Percentiles rank a stretch among this genome's conserved stretches.
These are phyloP conservation scores for Dryas alaskensis DNA, from an alignment of 306 rosid species.

Conservation along the genomic window DNA sequence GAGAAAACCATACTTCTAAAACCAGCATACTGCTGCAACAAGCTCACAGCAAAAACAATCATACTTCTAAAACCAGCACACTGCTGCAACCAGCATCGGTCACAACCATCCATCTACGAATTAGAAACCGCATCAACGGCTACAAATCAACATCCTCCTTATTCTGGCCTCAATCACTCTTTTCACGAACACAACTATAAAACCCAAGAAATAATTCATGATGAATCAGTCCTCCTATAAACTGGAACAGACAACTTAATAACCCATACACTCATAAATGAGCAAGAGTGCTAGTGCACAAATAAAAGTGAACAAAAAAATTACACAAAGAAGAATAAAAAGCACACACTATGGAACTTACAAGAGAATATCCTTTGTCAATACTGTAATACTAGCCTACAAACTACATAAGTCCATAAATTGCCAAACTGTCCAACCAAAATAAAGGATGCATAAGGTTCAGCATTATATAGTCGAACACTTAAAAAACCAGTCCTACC, in stretches of 20 bases:
- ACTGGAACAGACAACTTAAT: slow-evolving; percentile 15
- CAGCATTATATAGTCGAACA: slow-evolving; percentile 41
- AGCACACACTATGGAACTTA: slow-evolving; percentile 5
- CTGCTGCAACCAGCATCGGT: slow-evolving; percentile 71
- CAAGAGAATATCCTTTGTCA: slow-evolving; percentile 18
- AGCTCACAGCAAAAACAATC: slow-evolving; percentile 59
- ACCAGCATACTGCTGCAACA: slow-evolving; percentile 61
- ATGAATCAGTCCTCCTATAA: slow-evolving; percentile 38
- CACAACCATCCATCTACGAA: slow-evolving; percentile 67
- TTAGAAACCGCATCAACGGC: slow-evolving; percentile 70
- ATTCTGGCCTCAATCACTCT: slow-evolving; percentile 56
- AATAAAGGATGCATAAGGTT: slow-evolving; percentile 28
- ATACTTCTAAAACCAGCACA: slow-evolving; percentile 62
- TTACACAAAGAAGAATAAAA: neutral
- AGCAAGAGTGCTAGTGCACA: slow-evolving; percentile 14
- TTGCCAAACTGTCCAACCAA: slow-evolving; percentile 22
- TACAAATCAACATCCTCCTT: slow-evolving; percentile 57
- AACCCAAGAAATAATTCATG: slow-evolving; percentile 64
- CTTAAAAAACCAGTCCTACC: slow-evolving; percentile 55
- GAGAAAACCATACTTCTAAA: slow-evolving; percentile 49
- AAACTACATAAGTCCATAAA: slow-evolving; percentile 36
- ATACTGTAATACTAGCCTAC: slow-evolving; percentile 28
- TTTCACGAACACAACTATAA: slow-evolving; percentile 75
- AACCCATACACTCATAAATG: slow-evolving; percentile 22
- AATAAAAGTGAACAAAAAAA: slow-evolving; percentile 4